Evolutionary conservation across 2,329 filamentous ascomycete species (phyloP), one percentile per base, ranked within the genome.

Genomic region (Diaporthe velutina): DNA sequence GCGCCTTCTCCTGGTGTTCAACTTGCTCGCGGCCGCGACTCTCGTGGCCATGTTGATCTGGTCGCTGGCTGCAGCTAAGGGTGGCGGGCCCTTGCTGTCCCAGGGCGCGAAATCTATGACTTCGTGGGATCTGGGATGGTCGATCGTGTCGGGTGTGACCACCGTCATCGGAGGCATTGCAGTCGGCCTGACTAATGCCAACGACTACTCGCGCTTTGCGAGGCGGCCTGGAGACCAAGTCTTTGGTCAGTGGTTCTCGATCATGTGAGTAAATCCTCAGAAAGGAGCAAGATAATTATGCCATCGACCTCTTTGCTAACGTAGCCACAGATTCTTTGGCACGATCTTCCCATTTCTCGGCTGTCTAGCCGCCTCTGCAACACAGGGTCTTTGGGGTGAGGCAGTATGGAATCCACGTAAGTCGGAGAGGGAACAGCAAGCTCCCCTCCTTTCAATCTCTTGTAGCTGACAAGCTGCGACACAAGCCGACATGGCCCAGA

Each of bases 141-240:
- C 80, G 61, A 79, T 85, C 71, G 81, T 85, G 76, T 77, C 77
- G 22, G 84, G 83, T 54, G 82, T 85, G 74, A 85, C 84, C 77
- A 79, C 81, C 68, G 81, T 84, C 73, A 80, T 85, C 78, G 83
- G 84, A 12, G 73, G 73, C n/a, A 74, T 79, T 78, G 19, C 80
- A 82, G 40, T 83, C 79, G 8, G 81, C 81, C 64, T 75, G 64
- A 75, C 60, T 13, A 75, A 71, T 35, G 68, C 71, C 28, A 73
- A 61, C 30, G 73, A 75, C 52, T 75, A 73, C 42, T 75, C 73
- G 22, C 70, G 73, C 17, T 75, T 75, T 57, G 73, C 73, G 13
- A 35, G 73, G 35, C 60, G 70, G 22, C 73, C 73, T 25, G 61
- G 68, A 10, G 70, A 75, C 40, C 73, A 75, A 30, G 70, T 75